These are phyloP conservation scores for Sporisorium scitamineum DNA, from an alignment of 1,284 basidiomycete genomes.

Conservation along the genomic window DNA sequence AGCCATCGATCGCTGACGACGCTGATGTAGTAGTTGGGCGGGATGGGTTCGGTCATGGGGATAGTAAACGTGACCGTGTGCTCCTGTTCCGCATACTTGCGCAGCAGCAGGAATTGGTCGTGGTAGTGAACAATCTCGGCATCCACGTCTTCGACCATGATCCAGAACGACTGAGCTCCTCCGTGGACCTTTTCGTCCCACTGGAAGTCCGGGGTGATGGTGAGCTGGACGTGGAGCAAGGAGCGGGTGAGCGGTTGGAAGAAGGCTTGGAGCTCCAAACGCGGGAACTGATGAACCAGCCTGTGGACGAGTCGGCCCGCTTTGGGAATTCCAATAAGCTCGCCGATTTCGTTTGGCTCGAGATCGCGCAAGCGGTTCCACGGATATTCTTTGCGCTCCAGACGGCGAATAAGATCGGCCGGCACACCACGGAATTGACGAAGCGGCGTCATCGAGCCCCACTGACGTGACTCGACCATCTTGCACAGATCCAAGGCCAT, in stretches of 20 bases:
- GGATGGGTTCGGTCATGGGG: slow-evolving; percentile 94
- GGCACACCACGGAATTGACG: slow-evolving; percentile 90
- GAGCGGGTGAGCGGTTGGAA: slow-evolving; percentile 64
- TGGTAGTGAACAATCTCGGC: slow-evolving; percentile 95
- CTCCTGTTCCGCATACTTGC: slow-evolving; percentile 87
- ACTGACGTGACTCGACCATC: slow-evolving; percentile 84
- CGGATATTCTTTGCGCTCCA: slow-evolving; percentile 91
- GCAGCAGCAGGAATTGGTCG: slow-evolving; percentile 89
- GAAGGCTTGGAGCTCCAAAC: slow-evolving; percentile 79
- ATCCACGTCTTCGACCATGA: slow-evolving; percentile 95
- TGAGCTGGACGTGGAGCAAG: slow-evolving; percentile 65
- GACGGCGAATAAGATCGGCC: slow-evolving; percentile 89
- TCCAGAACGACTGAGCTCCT: slow-evolving; percentile 84
- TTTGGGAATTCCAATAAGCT: slow-evolving; percentile 88
- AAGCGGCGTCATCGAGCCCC: slow-evolving; percentile 97
- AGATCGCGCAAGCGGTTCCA: slow-evolving; percentile 65
- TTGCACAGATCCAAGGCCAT: slow-evolving; percentile 94
- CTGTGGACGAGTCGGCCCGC: slow-evolving; percentile 91
- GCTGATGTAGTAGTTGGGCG: slow-evolving; percentile 97
- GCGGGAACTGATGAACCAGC: slow-evolving; percentile 97
- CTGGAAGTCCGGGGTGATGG: slow-evolving; percentile 91
- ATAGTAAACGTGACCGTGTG: slow-evolving; percentile 94
- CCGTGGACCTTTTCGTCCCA: slow-evolving; percentile 98
- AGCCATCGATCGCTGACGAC: slow-evolving; percentile 95
- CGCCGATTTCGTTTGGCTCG: slow-evolving; percentile 74